A percentile compares a stretch with the other conserved stretches of the same genome.
phyloP scores from a whole-genome alignment of 2,329 filamentous ascomycete species.

The Aspergillus puulaauensis region DNA sequence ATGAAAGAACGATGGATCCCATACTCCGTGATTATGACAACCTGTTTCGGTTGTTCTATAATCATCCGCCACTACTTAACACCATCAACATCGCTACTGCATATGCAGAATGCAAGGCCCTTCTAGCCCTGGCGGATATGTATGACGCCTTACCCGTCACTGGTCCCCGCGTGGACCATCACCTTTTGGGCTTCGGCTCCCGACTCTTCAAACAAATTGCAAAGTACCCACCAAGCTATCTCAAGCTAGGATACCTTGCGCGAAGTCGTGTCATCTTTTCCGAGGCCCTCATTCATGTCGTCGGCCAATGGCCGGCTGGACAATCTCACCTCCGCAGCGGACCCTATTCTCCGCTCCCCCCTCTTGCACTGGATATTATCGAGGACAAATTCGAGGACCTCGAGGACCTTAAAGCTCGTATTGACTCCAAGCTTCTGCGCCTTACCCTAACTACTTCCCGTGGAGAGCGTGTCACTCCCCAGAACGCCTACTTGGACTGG shows the following conservation, averaged over 20 bases:
- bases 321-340: slow-evolving; percentile 69
- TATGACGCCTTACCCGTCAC: slow-evolving; percentile 89
- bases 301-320: slow-evolving; percentile 87
- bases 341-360: slow-evolving; percentile 60
- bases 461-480: slow-evolving; percentile 79
- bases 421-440: slow-evolving; percentile 80
- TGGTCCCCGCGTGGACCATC: slow-evolving; percentile 87
- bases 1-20: slow-evolving; percentile 64
- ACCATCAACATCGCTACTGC: slow-evolving; percentile 85
- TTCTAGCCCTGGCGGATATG: slow-evolving; percentile 86
- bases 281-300: slow-evolving; percentile 88
- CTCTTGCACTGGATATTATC: slow-evolving; percentile 78
- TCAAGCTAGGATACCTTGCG: slow-evolving; percentile 84
- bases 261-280: slow-evolving; percentile 80
- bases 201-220: slow-evolving; percentile 94
- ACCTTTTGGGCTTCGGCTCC: slow-evolving; percentile 86
- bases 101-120: slow-evolving; percentile 89
- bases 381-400: slow-evolving; percentile 94
- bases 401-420: slow-evolving; percentile 74
- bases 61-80: slow-evolving; percentile 80
- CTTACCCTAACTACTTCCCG: slow-evolving; percentile 73
- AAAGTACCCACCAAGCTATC: slow-evolving; percentile 90
- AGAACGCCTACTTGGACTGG: slow-evolving; percentile 84
- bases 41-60: slow-evolving; percentile 93
- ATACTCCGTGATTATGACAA: slow-evolving; percentile 92